Conservation (phyloP, 1,139 yeast genomes). For the Candida tropicalis region DNA sequence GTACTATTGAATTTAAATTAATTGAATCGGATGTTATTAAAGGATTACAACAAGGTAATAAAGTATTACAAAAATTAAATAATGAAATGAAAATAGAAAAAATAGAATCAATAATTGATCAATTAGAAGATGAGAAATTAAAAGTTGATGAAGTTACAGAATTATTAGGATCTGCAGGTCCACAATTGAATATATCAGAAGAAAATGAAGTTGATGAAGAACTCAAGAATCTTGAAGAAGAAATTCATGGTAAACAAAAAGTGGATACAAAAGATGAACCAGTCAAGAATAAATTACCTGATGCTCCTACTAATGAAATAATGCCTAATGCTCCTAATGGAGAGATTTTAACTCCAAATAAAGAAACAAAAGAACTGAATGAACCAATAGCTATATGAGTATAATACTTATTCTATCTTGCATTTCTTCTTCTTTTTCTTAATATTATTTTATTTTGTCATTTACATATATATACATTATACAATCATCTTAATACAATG, state of each 20-base stretch:
- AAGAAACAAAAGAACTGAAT: conserved; percentile 17
- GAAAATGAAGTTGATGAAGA: conserved; percentile 73
- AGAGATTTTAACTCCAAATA: conserved; percentile 8
- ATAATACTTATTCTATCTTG: neutral
- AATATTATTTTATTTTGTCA: neutral
- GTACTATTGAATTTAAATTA: conserved; percentile 83
- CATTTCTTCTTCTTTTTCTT: neutral
- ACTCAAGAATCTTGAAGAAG: conserved; percentile 51
- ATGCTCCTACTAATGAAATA: conserved; percentile 20
- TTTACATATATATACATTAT: conserved; percentile 4
- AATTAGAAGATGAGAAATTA: conserved; percentile 76
- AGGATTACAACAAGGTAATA: conserved; percentile 81
- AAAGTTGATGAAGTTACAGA: conserved; percentile 71
- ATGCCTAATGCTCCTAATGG: conserved; percentile 24
- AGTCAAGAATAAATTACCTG: conserved; percentile 19
- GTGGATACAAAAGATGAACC: conserved; percentile 14
- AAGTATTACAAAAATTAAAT: conserved; percentile 72
- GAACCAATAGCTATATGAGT: conserved; percentile 20
- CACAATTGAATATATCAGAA: conserved; percentile 52
- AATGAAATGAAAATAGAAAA: conserved; percentile 75
- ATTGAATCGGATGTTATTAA: conserved; percentile 83
- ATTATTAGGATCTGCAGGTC: conserved; percentile 39
- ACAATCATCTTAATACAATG: neutral
- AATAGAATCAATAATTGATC: conserved; percentile 84
- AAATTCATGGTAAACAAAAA: conserved; percentile 28